phyloP scores from a whole-genome alignment of 805 yeast genomes.

The Barnettozyma vustinii region DNA sequence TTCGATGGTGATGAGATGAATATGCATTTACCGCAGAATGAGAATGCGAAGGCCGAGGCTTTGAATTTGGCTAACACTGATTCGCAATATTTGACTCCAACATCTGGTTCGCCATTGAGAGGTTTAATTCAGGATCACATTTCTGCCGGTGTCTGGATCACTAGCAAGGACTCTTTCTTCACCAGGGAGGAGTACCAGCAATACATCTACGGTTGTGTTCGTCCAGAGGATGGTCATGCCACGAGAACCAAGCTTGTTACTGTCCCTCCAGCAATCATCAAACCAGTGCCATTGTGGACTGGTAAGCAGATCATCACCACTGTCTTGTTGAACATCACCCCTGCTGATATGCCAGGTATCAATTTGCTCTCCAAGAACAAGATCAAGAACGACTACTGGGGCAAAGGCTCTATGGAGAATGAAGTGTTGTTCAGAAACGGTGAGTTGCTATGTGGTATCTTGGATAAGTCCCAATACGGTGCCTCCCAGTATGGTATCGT shows the following conservation, averaged over 20 bases:
- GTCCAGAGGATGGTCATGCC: conserved; percentile 97
- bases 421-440: conserved; percentile 83
- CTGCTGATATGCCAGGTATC: conserved; percentile 84
- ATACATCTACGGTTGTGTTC: conserved; percentile 83
- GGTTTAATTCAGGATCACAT: conserved; percentile 99
- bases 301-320: conserved; percentile 97
- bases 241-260: conserved; percentile 63
- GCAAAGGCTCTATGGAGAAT: conserved; percentile 76
- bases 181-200: conserved; percentile 91
- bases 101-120: conserved; percentile 97
- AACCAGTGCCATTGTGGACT: conserved; percentile 93
- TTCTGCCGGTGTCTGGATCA: conserved; percentile 98
- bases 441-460: conserved; percentile 82
- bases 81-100: conserved; percentile 95
- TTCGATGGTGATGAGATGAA: conserved; percentile 99
- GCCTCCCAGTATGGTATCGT: conserved; percentile 95
- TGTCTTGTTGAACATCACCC: conserved; percentile 82
- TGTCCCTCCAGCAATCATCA: conserved; percentile 81
- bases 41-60: conserved; percentile 95
- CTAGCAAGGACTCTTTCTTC: conserved; percentile 87
- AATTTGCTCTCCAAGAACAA: conserved; percentile 81
- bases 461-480: conserved; percentile 98
- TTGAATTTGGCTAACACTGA: conserved; percentile 93
- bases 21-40: conserved; percentile 98
- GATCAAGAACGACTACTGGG: conserved; percentile 94